Evolutionary conservation across 1,284 basidiomycete species (phyloP), one percentile per base, ranked within the genome.

Genomic region (Ceratobasidium sp.): DNA sequence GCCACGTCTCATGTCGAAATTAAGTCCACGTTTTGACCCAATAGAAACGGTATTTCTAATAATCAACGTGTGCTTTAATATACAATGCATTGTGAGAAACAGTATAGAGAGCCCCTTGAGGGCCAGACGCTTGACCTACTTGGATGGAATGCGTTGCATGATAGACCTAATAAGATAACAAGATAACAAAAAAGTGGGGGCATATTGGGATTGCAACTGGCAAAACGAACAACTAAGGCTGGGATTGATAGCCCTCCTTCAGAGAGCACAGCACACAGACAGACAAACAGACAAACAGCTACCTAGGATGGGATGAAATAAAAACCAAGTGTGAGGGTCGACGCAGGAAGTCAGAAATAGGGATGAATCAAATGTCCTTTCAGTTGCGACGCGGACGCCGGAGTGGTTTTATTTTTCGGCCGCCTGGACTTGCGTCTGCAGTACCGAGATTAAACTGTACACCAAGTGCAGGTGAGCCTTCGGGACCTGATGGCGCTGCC

Each of bases 131-230:
- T 62, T 47, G 50, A 36, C 33, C 33, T 4, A 36, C 33, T 36
- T 36, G 33, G 50, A 62, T 47, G 59, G 46, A 46, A 30, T 23
- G 25, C 42, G 41, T 42, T 42, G 52, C 29, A 54, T 27, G 50
- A 60, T 62, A 62, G 59, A 62, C 59, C 59, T 62, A 62, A 62
- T 62, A 62, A 62, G 59, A 62, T 62, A 62, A 41, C 30, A 62
- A 62, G 52, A 52, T 4, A 6, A 46, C 5, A 46, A 6, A 36
- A 11, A 36, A 36, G 33, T 4, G 33, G 33, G 33, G 33, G 33
- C 33, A 36, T 36, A 36, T 36, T 36, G 33, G 5, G 11, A 46
- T 21, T 46, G 42, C 16, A 46, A 47, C 33, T 30, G 47, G 25
- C 5, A 21, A 50, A 50, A 13, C 14, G 11, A 50, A 50, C 47